Evolutionary conservation across 2,329 filamentous ascomycete species (phyloP), one percentile per base, ranked within the genome.

Genomic region (Pseudogymnoascus sp.): DNA sequence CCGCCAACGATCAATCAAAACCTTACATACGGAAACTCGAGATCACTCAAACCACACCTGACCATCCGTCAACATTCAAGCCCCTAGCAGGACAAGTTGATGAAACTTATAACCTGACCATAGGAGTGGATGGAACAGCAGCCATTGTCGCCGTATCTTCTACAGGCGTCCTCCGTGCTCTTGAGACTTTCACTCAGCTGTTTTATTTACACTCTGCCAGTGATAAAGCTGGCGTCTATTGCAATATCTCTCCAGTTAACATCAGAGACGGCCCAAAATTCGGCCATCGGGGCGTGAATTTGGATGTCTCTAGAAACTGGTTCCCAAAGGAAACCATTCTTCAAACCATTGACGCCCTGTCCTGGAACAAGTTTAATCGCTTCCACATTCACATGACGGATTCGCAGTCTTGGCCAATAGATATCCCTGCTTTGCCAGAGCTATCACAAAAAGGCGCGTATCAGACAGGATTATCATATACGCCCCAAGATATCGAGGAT

Each of bases 381-480:
- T 79, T 95, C 61, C 90, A 94, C 74, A 77, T 93, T 60, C 90
- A 95, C 76, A 80, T 87, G 62, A 94, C 89, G 4, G 90, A 95
- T 73, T 86, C 87, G 14, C 90, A 95, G 73, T 89, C 89, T 3
- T 95, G 90, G 88, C 91, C 91, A 0, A 78, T 96, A 22, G 89
- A 91, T 66, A 86, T 96, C 58, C 88, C 89, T 1, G 74, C 87
- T 2, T 74, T 96, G 64, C 88, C 91, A 3, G 81, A 87, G 62
- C 78, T 96, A 2, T 80, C 90, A 2, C 74, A 79, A 59, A 86
- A 90, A 71, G 91, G 90, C 36, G 87, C 90, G 1, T 95, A 95
- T 70, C 79, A 80, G 22, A 77, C 80, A 16, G 82, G 82, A 50
- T 77, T 89, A 59, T 82, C 84, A 0, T 96, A 94, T 76, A 84